Evolutionary conservation across 2,329 filamentous ascomycete species (phyloP).

Genomic region (Fonsecaea multimorphosa): DNA sequence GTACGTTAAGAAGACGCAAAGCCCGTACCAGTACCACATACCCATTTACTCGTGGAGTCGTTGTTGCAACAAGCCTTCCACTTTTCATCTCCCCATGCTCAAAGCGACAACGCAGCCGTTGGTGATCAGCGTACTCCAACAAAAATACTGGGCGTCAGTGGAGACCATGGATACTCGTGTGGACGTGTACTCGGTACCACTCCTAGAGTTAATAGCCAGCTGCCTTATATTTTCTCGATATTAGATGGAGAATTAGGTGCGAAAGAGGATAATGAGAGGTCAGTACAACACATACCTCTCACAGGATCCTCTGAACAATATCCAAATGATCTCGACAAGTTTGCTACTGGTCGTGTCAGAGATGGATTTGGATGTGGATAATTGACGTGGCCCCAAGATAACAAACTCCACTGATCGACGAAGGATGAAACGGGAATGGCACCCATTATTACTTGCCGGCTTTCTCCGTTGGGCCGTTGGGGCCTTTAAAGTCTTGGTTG

Average conservation of each 20-base stretch:
- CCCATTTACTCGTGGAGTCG: too few species aligned
- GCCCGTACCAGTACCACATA: too few species aligned
- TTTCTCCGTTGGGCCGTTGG: background rate
- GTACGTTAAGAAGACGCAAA: too few species aligned
- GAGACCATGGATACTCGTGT: background rate
- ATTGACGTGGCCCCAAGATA: background rate
- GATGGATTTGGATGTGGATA: background rate
- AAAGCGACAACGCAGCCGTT: background rate
- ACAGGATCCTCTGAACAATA: background rate
- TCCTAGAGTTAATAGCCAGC: background rate
- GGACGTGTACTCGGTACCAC: background rate
- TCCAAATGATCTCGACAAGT: background rate
- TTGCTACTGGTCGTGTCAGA: background rate
- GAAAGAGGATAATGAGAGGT: background rate
- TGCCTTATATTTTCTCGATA: background rate
- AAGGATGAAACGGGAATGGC: background rate
- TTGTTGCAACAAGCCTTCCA: background rate
- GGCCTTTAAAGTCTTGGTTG: background rate
- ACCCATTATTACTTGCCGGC: background rate
- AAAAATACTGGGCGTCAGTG: background rate
- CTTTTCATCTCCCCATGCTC: background rate
- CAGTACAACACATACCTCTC: background rate
- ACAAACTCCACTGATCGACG: background rate
- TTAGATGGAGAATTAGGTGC: background rate
- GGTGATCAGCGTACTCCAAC: background rate